Evolutionary conservation across 257 asterid species (phyloP), one percentile per base, ranked within the genome.

Genomic region (Solanum okadae): DNA sequence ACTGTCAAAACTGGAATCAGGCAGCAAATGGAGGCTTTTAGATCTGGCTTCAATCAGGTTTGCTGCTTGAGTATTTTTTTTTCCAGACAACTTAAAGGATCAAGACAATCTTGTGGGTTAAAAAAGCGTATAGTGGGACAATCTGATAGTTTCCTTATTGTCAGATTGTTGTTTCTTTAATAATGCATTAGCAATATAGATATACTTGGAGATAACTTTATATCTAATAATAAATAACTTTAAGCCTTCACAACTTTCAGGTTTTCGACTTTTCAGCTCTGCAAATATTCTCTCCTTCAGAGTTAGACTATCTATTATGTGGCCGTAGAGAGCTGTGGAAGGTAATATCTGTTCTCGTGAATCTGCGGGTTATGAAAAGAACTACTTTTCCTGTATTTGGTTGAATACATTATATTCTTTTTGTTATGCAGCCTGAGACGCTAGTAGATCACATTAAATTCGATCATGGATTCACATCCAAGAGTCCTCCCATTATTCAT

Each of bases 261-360:
- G 99, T 97, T 82, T 96, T 97, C 91, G 99, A 97, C 88, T 90
- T 95, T 84, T 88, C 98, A 27, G 84, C 94, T 46, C 94, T 97
- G 70, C 99, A 97, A 95, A 97, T 97, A 89, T 97, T 97, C 88
- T 92, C 98, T 89, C 96, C 98, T 77, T 86, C 88, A 83, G 99
- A 97, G 96, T 91, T 97, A 94, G 98, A 97, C 92, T 91, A 95
- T 88, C 93, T 97, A 85, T 95, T 97, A 59, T 96, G 99, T 86
- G 99, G 99, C 82, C 99, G 98, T 82, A 90, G 98, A 90, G 99
- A 96, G 93, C 82, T 95, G 84, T 97, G 99, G 99, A 95, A 94
- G 99, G 99, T 97, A 89, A 88, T 83, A 52, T 82, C 38, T 88
- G 68, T 72, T 65, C 38, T 61, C 61, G 29, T 85, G 35, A 68